Evolutionary conservation across 345 rosid genomes (phyloP), one percentile per base, ranked within the genome.

Genomic region (Limnanthes douglasii): DNA sequence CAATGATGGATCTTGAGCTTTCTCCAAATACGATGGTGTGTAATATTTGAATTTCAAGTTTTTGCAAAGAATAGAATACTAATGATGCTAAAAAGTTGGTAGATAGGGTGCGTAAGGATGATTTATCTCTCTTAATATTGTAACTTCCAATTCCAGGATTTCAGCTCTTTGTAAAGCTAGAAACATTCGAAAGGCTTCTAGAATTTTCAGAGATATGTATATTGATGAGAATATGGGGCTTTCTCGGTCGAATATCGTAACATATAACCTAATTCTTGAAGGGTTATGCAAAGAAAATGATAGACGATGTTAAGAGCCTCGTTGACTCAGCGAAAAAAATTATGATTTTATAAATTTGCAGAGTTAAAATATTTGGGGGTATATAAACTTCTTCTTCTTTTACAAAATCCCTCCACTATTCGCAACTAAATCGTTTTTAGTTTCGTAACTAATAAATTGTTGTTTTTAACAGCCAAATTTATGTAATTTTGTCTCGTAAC

Each of bases 191-290:
- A 92, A 90, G 19, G 98, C 96, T 21, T 80, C 86, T 41, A 68
- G 88, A 43, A 84, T 90, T 55, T 90, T 84, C 53, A 70, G 94
- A 23, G 98, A 90, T 46, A 84, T 90, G 96, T 77, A 74, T 46
- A 32, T 67, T 8, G 98, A 77, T 57, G 68, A 65, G 43, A 69
- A 56, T 28, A 38, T 75, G 45, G 96, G 98, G 59, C 59, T 90
- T 52, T 94, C 98, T 38, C 72, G 48, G 46, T 96, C 96, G 11
- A 78, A 76, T 64, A 12, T 43, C 30, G 41, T 78, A 46, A 80
- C 93, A 0, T 80, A 80, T 53, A 80, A 90, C 56, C 61, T 84
- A 62, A 72, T 90, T 81, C 66, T 84, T 6, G 53, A 67, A 41
- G 98, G 94, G 18, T 90, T 90, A 45, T 84, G 63, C 41, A 66